These are phyloP conservation scores for Mucor irregularis DNA, from an alignment of 371 early-diverging fungal species.

Conservation along the genomic window DNA sequence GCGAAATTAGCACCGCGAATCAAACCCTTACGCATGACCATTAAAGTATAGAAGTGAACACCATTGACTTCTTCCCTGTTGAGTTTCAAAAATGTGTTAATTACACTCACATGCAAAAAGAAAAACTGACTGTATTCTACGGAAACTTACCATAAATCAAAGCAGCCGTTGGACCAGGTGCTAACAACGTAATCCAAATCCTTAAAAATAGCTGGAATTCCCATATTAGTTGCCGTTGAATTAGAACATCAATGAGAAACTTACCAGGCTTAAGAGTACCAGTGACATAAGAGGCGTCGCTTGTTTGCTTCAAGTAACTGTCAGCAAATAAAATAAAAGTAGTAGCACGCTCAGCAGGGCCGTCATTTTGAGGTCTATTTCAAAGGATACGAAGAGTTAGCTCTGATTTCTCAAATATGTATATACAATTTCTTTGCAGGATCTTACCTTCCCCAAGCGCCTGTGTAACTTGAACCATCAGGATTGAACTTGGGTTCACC, in stretches of 20 bases:
- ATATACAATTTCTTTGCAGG: background rate
- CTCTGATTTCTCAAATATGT: too few relatives aligned
- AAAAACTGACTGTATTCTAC: too few relatives aligned
- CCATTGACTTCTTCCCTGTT: constrained; percentile 57
- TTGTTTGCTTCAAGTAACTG: constrained; percentile 26
- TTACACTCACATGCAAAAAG: background rate
- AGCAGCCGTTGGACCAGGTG: constrained; percentile 44
- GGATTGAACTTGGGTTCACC: constrained; percentile 82
- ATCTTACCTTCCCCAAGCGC: constrained; percentile 56
- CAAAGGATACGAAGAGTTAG: too few relatives aligned
- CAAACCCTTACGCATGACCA: constrained; percentile 63
- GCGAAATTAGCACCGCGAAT: constrained; percentile 63
- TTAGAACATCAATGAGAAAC: background rate
- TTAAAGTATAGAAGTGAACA: constrained; percentile 69
- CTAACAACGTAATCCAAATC: constrained; percentile 68
- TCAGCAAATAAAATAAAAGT: constrained; percentile 52
- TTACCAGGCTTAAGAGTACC: constrained; percentile 17
- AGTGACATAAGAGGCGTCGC: constrained; percentile 28
- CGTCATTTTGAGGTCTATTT: constrained; percentile 76
- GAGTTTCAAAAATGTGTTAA: background rate
- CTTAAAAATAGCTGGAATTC: constrained; percentile 26
- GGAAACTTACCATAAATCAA: constrained; percentile 51
- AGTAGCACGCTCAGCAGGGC: constrained; percentile 74
- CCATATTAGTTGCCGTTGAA: background rate
- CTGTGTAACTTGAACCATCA: constrained; percentile 55